Evolutionary conservation across 192 early-diverging fungal species (phyloP), one percentile per base, ranked within the genome.

Genomic region (Rhizophagus clarus): DNA sequence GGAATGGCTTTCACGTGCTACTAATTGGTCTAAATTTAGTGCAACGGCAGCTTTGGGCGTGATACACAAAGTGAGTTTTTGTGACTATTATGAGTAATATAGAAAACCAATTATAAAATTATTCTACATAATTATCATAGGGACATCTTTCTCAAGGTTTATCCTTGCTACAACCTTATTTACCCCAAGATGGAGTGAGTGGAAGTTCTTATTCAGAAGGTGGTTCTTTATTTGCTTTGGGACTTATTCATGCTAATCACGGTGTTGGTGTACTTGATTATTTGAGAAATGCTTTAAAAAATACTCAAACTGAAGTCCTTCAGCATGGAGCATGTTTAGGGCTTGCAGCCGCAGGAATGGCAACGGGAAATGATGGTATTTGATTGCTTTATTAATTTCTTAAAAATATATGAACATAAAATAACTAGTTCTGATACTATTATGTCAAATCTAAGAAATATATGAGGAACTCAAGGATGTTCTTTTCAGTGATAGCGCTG

Each of bases 21-120:
- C 93, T 42, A 98, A 98, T 89, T 99, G 98, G 98, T 93, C 97
- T 31, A 99, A 99, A 87, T 99, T 99, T 85, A 94, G 95, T 72
- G 98, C 97, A 2, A 99, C 97, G 3, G 98, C 98, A 15, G 95
- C 96, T 17, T 84, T 99, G 61, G 98, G 98, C 74, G 97, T 99
- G 14, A 98, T 99, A 80, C 98, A 99, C 87, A 95, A 94, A 81
- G 90, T 91, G 75, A 34, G 3, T 69, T 37, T 22, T 17, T 17
- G 2, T n/a, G 12, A 37, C 14, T 34, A 69, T 69, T 6, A 37
- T 5, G 4, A 69, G 7, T 37, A 22, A 37, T 42, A 42, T 6
- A 31, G 22, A 31, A 64, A 31, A 15, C 63, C 29, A 31, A n/a
- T 17, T 26, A 66, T 29, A 31, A 15, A 66, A 17, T 28, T 31